Percentiles rank a stretch among this genome's conserved stretches.
Conservation (phyloP, 306 rosid genomes). For the Vigna angularis region DNA sequence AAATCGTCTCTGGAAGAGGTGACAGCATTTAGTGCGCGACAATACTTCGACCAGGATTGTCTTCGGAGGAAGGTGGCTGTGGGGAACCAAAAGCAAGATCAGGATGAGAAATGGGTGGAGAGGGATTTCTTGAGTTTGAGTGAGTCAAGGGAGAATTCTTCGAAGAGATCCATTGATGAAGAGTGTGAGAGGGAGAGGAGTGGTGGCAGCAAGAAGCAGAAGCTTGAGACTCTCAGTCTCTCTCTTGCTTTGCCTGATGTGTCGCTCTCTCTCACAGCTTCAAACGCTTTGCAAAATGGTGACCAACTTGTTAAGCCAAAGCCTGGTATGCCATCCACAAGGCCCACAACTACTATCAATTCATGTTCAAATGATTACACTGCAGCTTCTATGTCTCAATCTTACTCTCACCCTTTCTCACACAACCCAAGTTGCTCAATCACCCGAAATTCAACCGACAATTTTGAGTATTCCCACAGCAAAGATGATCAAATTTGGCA, state of each 20-base stretch:
- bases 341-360: conserved; percentile 57
- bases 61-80: background rate
- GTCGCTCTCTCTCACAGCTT: conserved; percentile 77
- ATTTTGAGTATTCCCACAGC: conserved; percentile 69
- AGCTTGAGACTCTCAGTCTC: conserved; percentile 79
- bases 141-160: conserved; percentile 52
- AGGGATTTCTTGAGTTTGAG: conserved; percentile 78
- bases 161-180: conserved; percentile 71
- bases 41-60: background rate
- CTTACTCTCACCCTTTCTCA: conserved; percentile 70
- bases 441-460: conserved; percentile 77
- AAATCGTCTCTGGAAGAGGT: background rate
- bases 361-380: conserved; percentile 75
- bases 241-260: conserved; percentile 84
- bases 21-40: background rate
- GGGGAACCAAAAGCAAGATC: background rate
- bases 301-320: conserved; percentile 51
- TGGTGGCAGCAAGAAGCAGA: conserved; percentile 61
- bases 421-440: conserved; percentile 88
- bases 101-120: conserved; percentile 68
- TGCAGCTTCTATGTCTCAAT: conserved; percentile 70
- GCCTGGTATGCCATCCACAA: conserved; percentile 58
- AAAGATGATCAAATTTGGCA: conserved; percentile 79
- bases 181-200: conserved; percentile 54
- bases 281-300: conserved; percentile 69